Percentiles rank a stretch among this genome's conserved stretches.
Conservation (phyloP, 2,329 filamentous ascomycete species). For the Ilyonectria sp. region DNA sequence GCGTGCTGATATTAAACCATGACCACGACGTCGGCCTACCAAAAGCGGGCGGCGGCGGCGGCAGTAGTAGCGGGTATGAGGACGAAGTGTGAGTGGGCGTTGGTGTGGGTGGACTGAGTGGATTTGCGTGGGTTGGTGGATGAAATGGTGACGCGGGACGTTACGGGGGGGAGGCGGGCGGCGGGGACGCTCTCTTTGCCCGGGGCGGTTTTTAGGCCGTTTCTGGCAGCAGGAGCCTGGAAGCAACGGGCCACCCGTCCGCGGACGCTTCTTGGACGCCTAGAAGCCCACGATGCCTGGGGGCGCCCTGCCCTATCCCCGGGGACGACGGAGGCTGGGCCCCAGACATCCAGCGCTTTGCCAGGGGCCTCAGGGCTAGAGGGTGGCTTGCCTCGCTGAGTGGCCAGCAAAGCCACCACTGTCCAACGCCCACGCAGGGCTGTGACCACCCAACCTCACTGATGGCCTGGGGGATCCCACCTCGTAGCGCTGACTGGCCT, state of each 20-base stretch:
- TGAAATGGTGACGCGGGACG: slow-evolving; percentile 40
- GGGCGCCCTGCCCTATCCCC: slow-evolving; percentile 22
- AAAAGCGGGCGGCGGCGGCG: slow-evolving; percentile 39
- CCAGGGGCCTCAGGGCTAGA: slow-evolving; percentile 23
- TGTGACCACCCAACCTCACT: slow-evolving; percentile 42
- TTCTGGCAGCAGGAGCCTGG: slow-evolving; percentile 10
- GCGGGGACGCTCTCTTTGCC: slow-evolving; percentile 35
- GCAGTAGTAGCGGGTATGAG: slow-evolving; percentile 41
- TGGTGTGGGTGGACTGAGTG: slow-evolving; percentile 45
- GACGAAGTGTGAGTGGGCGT: slow-evolving; percentile 38
- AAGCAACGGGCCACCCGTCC: slow-evolving; percentile 17
- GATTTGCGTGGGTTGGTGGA: slow-evolving; percentile 39
- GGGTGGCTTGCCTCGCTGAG: slow-evolving; percentile 35
- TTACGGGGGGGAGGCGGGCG: slow-evolving; percentile 40
- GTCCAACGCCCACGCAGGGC: slow-evolving; percentile 43
- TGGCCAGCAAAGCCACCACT: slow-evolving; percentile 39
- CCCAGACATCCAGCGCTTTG: slow-evolving; percentile 17
- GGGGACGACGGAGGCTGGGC: slow-evolving; percentile 38
- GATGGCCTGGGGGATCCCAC: slow-evolving; percentile 27
- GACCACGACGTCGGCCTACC: slow-evolving; percentile 37
- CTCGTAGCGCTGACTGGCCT: slow-evolving; percentile 18
- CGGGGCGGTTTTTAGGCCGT: slow-evolving; percentile 18
- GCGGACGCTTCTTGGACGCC: slow-evolving; percentile 22
- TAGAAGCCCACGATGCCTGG: slow-evolving; percentile 23
- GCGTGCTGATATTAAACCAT: slow-evolving; percentile 44